These are phyloP conservation scores for Aspergillus biplanus DNA, from an alignment of 495 filamentous ascomycete genomes.

Conservation along the genomic window DNA sequence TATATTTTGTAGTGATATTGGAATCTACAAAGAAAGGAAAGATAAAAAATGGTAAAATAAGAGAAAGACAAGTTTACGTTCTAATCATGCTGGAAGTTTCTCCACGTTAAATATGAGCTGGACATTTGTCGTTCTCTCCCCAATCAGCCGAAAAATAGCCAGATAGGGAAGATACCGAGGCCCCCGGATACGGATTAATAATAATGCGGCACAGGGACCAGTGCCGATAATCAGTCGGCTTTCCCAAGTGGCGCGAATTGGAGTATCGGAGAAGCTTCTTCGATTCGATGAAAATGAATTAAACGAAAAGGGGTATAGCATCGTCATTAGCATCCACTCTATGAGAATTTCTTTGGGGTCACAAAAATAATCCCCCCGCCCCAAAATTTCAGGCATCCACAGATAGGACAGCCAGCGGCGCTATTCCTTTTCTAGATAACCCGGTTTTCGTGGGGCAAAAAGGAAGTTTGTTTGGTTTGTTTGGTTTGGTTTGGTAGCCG, in stretches of 20 bases:
- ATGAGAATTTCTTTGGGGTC: no score
- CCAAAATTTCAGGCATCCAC: not conserved
- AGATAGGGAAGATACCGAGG: not conserved
- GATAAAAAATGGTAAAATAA: not conserved
- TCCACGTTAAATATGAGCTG: not conserved
- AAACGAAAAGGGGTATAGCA: no score
- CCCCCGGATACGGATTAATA: constrained; percentile 1
- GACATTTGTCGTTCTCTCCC: not conserved
- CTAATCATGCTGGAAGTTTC: not conserved
- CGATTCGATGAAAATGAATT: no score
- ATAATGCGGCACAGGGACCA: not conserved
- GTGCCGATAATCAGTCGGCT: not conserved
- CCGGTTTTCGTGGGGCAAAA: not conserved
- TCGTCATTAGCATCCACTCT: no score
- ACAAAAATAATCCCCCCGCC: no score
- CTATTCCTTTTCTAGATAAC: not conserved
- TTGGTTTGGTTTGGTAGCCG: not conserved
- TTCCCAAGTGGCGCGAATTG: no score
- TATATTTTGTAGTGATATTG: not conserved
- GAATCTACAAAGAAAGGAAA: constrained; percentile 1
- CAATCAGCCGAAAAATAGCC: not conserved
- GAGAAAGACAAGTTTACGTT: not conserved
- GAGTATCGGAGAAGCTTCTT: no score
- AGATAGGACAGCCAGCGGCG: not conserved
- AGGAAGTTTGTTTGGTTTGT: not conserved